Percentiles rank a stretch among this genome's conserved stretches.
Evolutionary conservation across 2,329 filamentous ascomycete genomes (phyloP).

Genomic region (Calonectria ilicicola): DNA sequence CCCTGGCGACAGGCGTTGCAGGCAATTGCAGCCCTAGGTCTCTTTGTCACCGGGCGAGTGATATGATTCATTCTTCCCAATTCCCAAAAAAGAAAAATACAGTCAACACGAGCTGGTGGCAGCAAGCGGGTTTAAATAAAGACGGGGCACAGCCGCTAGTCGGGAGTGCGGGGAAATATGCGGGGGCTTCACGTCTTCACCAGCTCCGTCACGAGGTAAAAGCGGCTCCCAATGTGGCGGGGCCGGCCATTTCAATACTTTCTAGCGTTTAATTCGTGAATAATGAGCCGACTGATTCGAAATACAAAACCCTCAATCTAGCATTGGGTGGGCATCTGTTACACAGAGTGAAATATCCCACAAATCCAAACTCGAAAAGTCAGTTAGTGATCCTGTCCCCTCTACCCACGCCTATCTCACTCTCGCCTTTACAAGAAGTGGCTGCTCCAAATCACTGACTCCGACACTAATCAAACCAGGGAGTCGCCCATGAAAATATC

Average conservation of each 20-base stretch:
- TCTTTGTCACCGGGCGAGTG: conserved; percentile 34
- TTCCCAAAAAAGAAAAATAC: background rate
- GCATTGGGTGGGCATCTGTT: no score
- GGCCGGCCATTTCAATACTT: background rate
- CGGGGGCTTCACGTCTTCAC: background rate
- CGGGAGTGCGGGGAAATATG: background rate
- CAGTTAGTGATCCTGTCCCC: no score
- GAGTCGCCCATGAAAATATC: conserved; percentile 11
- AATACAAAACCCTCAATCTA: background rate
- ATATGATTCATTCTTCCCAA: conserved; percentile 23
- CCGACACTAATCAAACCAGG: conserved; percentile 23
- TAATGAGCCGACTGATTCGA: background rate
- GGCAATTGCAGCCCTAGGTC: conserved; percentile 36
- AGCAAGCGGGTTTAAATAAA: background rate
- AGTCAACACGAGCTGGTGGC: background rate
- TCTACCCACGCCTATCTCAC: background rate
- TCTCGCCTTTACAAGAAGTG: conserved; percentile 17
- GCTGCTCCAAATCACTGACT: conserved; percentile 19
- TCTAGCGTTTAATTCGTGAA: background rate
- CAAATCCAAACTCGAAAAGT: no score
- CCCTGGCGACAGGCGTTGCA: conserved; percentile 38
- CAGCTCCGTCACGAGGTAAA: background rate
- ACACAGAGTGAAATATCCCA: no score
- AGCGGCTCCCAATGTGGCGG: no score
- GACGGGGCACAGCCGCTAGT: background rate